Evolutionary conservation across 2,329 filamentous ascomycete species (phyloP), one percentile per base, ranked within the genome.

Genomic region (Penicillium sp.): DNA sequence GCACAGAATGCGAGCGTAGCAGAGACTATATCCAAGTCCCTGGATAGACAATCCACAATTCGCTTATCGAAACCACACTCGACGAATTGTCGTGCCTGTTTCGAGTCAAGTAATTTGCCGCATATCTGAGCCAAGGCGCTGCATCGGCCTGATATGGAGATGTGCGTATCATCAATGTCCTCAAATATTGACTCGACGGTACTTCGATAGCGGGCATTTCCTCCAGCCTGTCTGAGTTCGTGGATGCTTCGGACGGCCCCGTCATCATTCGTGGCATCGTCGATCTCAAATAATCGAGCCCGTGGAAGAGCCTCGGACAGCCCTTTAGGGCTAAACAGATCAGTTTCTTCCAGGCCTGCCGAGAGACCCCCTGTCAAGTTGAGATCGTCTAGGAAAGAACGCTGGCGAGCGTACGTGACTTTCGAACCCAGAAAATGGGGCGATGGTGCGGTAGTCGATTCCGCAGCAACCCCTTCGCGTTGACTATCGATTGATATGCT

Each of bases 21-120:
- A 18, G 65, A 66, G 15, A 74, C 52, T 29, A 67, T 58, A 65
- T 91, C 88, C 1, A 78, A 71, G 62, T 87, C 83, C 42, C 78
- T 76, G 1, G 78, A 79, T 8, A 89, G 76, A 34, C 83, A 81
- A 37, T 82, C 78, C 46, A 91, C 82, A 13, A 97, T 77, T 24
- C 82, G 82, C 47, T 85, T 81, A 55, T 90, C 88, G 49, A 88
- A 84, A 6, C 85, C 84, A 59, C 90, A 86, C 55, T 91, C 86
- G 17, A 88, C 80, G 62, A 96, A 91, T 24, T 72, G 70, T n/a
- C 63, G 65, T 26, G 64, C 61, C 47, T 74, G 72, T n/a, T 65
- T 62, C 18, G 65, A 43, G 30, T 78, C 78, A 3, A 73, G 59
- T 50, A 85, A 70, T 58, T 81, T 84, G 21, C 67, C 69, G 45